These are phyloP conservation scores for Stephanodiscus minutulus DNA, from an alignment of 108 stramenopile genomes.

Conservation along the genomic window DNA sequence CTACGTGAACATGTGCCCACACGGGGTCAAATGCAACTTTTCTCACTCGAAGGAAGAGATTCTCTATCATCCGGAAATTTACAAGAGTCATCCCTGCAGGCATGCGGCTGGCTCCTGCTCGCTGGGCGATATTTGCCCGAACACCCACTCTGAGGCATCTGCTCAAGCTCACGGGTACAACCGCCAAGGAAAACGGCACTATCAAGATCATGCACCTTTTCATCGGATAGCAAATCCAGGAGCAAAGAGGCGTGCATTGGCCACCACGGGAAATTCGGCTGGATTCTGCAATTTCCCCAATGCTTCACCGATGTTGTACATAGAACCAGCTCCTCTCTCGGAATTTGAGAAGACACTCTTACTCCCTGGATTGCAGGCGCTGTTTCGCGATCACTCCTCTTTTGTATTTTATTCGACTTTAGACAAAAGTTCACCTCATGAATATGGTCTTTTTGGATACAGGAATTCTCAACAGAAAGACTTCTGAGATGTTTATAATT, in stretches of 20 bases:
- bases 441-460: constrained; percentile 47
- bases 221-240: constrained; percentile 3
- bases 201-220: constrained; percentile 35
- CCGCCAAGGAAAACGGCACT: constrained; percentile 47
- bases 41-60: constrained; percentile 88
- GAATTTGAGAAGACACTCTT: constrained; percentile 67
- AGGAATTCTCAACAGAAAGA: constrained; percentile 6
- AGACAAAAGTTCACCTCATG: constrained; percentile 14
- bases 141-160: constrained; percentile 54
- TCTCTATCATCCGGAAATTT: constrained; percentile 69
- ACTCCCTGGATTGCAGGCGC: constrained; percentile 77
- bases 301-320: constrained; percentile 77
- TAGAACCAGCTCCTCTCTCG: constrained; percentile 78
- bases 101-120: constrained; percentile 46
- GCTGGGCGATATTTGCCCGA: constrained; percentile 76
- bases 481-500: background rate
- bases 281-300: constrained; percentile 40
- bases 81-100: constrained; percentile 68
- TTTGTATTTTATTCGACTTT: constrained; percentile 25
- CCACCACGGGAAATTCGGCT: constrained; percentile 30
- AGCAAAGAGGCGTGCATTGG: constrained; percentile 26
- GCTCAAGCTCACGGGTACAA: constrained; percentile 39
- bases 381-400: constrained; percentile 73
- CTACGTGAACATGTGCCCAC: constrained; percentile 46
- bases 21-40: constrained; percentile 53